A percentile compares a stretch with the other conserved stretches of the same genome.
Conservation (phyloP, 176 grass and related monocot genomes). For the Alopecurus myosuroides region DNA sequence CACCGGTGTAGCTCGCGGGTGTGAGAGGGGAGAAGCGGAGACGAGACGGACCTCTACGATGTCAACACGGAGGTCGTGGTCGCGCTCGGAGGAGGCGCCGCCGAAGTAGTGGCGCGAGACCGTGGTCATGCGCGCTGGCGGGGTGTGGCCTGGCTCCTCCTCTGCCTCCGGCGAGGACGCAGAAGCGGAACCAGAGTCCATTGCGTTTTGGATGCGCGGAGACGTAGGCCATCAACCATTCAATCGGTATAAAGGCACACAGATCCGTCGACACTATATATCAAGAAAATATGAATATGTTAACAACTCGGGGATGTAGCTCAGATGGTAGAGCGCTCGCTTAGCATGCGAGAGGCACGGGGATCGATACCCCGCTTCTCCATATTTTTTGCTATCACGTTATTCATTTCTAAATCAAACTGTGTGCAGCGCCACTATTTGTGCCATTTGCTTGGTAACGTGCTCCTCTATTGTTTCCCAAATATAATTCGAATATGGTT, state of each 20-base stretch:
- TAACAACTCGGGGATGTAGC: neutral
- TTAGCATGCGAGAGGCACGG: constrained; percentile 97
- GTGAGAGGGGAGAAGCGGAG: neutral
- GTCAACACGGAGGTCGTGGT: constrained; percentile 55
- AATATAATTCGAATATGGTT: too few species aligned
- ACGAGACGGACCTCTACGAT: constrained; percentile 57
- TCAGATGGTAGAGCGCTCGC: constrained; percentile 63
- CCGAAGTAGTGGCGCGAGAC: constrained; percentile 77
- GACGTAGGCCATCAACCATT: neutral
- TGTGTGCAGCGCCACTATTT: too few species aligned
- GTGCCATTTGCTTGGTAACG: too few species aligned
- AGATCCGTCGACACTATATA: too few species aligned
- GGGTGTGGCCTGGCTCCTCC: neutral
- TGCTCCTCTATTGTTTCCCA: too few species aligned
- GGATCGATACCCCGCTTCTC: constrained; percentile 93
- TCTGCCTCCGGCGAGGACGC: neutral
- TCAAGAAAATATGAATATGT: rapidly evolving
- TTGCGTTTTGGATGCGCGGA: neutral
- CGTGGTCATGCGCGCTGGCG: constrained; percentile 33
- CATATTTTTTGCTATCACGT: too few species aligned
- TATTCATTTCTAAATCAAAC: too few species aligned
- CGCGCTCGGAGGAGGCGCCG: constrained; percentile 24
- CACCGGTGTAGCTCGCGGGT: neutral
- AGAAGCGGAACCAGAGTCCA: neutral
- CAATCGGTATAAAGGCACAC: too few species aligned